Conservation (phyloP, 441 rosid genomes). For the Euphorbia schlechtendalii region DNA sequence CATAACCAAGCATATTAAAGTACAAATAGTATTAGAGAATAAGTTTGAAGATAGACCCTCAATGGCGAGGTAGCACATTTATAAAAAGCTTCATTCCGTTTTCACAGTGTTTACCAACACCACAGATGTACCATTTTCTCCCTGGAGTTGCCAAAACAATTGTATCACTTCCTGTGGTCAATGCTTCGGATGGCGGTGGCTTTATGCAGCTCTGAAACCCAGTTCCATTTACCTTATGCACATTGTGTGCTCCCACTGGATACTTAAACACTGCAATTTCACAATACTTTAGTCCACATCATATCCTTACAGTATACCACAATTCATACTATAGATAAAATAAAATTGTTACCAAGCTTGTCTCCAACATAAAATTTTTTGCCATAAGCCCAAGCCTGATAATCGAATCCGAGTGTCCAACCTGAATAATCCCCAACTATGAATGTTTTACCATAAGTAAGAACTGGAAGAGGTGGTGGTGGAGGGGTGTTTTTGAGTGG, state of each 20-base stretch:
- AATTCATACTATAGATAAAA: neutral
- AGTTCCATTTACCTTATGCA: constrained; percentile 20
- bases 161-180: constrained; percentile 22
- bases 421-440: constrained; percentile 20
- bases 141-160: constrained; percentile 25
- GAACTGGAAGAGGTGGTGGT: neutral
- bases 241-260: constrained; percentile 24
- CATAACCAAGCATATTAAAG: neutral
- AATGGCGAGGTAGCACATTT: neutral
- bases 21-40: neutral
- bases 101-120: constrained; percentile 25
- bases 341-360: constrained; percentile 20
- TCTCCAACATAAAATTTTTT: constrained; percentile 30
- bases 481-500: constrained; percentile 5
- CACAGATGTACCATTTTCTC: constrained; percentile 36
- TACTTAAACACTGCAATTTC: constrained; percentile 29
- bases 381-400: constrained; percentile 33
- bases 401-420: constrained; percentile 23
- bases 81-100: constrained; percentile 7
- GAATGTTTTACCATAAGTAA: constrained; percentile 15
- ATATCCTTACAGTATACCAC: neutral
- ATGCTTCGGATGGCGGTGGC: constrained; percentile 12
- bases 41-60: neutral
- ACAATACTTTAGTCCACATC: too few relatives aligned
- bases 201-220: constrained; percentile 24